These are phyloP conservation scores for Schizonepeta tenuifolia DNA, from an alignment of 257 asterid genomes.

Conservation along the genomic window DNA sequence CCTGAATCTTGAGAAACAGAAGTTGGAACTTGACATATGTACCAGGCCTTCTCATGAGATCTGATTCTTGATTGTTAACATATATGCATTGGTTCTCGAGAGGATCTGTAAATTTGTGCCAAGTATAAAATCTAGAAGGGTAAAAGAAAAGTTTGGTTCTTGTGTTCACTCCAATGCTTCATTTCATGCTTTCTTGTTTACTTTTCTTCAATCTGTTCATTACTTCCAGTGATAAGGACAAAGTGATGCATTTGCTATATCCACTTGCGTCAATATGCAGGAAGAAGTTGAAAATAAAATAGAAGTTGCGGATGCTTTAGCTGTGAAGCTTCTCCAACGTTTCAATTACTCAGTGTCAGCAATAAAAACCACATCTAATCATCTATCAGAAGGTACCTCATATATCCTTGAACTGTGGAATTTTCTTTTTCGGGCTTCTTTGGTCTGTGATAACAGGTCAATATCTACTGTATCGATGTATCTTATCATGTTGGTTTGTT, in stretches of 20 bases:
- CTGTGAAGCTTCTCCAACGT: slow-evolving; percentile 91
- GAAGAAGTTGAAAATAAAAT: slow-evolving; percentile 88
- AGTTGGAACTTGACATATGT: slow-evolving; percentile 13
- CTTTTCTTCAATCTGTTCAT: slow-evolving; percentile 12
- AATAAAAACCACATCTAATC: slow-evolving; percentile 80
- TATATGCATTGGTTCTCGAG: not conserved
- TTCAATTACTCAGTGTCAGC: slow-evolving; percentile 85
- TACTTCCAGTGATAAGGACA: not conserved
- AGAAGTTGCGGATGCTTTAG: slow-evolving; percentile 95
- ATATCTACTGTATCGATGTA: slow-evolving; percentile 3
- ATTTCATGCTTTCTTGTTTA: slow-evolving; percentile 24
- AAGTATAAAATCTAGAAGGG: not conserved
- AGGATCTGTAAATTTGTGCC: slow-evolving; percentile 19
- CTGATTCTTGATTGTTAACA: slow-evolving; percentile 2
- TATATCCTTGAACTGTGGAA: slow-evolving; percentile 13
- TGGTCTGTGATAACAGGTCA: slow-evolving; percentile 7
- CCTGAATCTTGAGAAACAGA: slow-evolving; percentile 6
- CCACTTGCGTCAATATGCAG: slow-evolving; percentile 48
- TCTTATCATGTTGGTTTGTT: not conserved
- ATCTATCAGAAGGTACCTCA: slow-evolving; percentile 79
- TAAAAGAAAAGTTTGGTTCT: slow-evolving; percentile 1
- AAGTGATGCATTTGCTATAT: slow-evolving; percentile 22
- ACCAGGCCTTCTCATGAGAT: slow-evolving; percentile 16
- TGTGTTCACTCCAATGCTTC: slow-evolving; percentile 12
- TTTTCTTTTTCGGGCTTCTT: not conserved